These are phyloP conservation scores for Penicillium expansum DNA, from an alignment of 2,329 filamentous ascomycete species.

Conservation along the genomic window DNA sequence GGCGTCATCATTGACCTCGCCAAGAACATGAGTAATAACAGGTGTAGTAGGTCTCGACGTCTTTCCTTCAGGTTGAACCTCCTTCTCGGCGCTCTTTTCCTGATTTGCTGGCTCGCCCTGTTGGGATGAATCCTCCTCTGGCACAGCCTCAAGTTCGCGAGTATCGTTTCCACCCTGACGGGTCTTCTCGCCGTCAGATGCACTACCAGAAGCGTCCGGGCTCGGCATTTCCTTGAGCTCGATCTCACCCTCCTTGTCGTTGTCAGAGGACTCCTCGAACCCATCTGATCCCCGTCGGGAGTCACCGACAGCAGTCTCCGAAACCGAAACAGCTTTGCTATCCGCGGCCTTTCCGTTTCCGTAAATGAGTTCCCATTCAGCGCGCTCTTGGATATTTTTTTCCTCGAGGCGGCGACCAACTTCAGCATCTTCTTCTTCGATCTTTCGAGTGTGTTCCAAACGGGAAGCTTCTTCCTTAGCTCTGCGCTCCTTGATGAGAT, in stretches of 20 bases:
- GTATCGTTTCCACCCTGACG: neutral
- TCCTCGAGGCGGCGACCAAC: slow-evolving; percentile 60
- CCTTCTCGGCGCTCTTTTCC: neutral
- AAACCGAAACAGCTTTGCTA: slow-evolving; percentile 29
- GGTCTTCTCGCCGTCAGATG: slow-evolving; percentile 22
- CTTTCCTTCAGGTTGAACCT: neutral
- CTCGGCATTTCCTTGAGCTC: slow-evolving; percentile 27
- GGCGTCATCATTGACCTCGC: slow-evolving; percentile 47
- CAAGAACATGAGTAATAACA: slow-evolving; percentile 17
- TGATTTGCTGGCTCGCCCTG: neutral
- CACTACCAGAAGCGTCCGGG: slow-evolving; percentile 19
- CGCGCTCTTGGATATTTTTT: slow-evolving; percentile 44
- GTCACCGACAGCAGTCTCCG: slow-evolving; percentile 27
- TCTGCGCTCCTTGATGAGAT: slow-evolving; percentile 61
- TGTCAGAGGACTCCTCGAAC: slow-evolving; percentile 13
- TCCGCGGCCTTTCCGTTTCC: slow-evolving; percentile 54
- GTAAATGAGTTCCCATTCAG: slow-evolving; percentile 74
- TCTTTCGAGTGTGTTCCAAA: slow-evolving; percentile 55
- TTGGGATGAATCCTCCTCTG: slow-evolving; percentile 10
- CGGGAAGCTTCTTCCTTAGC: slow-evolving; percentile 47
- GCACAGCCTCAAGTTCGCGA: slow-evolving; percentile 13
- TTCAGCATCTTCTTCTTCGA: slow-evolving; percentile 64
- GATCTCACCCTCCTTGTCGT: slow-evolving; percentile 22
- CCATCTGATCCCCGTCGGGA: slow-evolving; percentile 21
- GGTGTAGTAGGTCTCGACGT: slow-evolving; percentile 2